Evolutionary conservation across 345 rosid species (phyloP).

Genomic region (Hirschfeldia incana): DNA sequence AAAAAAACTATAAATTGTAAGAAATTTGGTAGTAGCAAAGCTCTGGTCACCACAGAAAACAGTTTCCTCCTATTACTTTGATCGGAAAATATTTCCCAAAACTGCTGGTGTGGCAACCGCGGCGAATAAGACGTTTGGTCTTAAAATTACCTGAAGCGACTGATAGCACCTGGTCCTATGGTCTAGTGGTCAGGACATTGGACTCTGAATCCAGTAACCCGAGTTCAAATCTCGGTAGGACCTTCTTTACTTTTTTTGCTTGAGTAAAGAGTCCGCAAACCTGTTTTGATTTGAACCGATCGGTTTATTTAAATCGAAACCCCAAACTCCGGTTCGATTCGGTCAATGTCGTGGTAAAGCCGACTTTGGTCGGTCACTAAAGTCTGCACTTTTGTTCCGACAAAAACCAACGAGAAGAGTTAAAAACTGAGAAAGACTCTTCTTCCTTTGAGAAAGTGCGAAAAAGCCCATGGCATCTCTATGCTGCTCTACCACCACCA

Average conservation of each 20-base stretch:
- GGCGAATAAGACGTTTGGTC: neutral
- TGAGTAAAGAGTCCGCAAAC: neutral
- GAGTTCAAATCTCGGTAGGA: conserved; percentile 97
- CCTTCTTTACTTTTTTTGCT: conserved; percentile 35
- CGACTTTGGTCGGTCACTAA: neutral
- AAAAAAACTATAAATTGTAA: too few species aligned
- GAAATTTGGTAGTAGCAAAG: neutral
- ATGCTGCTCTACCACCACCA: neutral
- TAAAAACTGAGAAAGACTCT: conserved; percentile 4
- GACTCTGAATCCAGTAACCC: conserved; percentile 99
- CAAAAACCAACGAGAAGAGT: neutral
- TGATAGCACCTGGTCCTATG: conserved; percentile 31
- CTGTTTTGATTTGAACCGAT: neutral
- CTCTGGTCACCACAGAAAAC: neutral
- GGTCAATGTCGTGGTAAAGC: neutral
- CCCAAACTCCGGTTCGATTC: neutral
- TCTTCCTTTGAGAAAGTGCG: neutral
- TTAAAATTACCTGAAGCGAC: neutral
- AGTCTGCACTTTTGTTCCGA: neutral
- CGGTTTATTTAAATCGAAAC: neutral
- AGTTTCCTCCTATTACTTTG: neutral
- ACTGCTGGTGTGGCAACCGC: neutral
- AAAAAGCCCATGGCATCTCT: conserved; percentile 33
- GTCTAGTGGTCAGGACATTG: conserved; percentile 93
- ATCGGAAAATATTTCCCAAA: neutral